Conservation (phyloP, 2,329 filamentous ascomycete species). For the Fusarium ramigenum region DNA sequence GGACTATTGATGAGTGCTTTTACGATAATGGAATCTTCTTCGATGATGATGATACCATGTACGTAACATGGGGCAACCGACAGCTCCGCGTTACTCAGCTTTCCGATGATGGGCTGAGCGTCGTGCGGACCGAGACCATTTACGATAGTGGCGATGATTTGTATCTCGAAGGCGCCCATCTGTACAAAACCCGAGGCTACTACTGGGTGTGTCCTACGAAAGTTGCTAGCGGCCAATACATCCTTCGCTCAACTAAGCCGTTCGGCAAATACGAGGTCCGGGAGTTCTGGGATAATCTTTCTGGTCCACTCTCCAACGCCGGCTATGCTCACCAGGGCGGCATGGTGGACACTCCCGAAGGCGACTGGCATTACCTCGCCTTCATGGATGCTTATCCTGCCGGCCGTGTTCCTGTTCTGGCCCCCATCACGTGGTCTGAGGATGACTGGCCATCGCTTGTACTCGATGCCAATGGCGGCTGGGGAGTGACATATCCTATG, state of each 20-base stretch:
- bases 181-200: background rate
- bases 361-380: background rate
- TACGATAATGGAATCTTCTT: background rate
- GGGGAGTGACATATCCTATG: background rate
- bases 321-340: background rate
- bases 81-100: background rate
- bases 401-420: background rate
- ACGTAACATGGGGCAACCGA: background rate
- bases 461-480: background rate
- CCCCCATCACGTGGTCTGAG: background rate
- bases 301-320: background rate
- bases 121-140: background rate
- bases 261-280: background rate
- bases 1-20: background rate
- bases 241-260: background rate
- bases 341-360: background rate
- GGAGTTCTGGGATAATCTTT: background rate
- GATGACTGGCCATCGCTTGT: background rate
- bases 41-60: background rate
- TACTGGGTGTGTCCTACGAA: background rate
- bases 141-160: background rate
- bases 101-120: background rate
- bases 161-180: background rate
- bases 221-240: background rate
- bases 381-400: background rate